Evolutionary conservation across 441 rosid genomes (phyloP), one percentile per base, ranked within the genome.

Genomic region (Adansonia grandidieri): DNA sequence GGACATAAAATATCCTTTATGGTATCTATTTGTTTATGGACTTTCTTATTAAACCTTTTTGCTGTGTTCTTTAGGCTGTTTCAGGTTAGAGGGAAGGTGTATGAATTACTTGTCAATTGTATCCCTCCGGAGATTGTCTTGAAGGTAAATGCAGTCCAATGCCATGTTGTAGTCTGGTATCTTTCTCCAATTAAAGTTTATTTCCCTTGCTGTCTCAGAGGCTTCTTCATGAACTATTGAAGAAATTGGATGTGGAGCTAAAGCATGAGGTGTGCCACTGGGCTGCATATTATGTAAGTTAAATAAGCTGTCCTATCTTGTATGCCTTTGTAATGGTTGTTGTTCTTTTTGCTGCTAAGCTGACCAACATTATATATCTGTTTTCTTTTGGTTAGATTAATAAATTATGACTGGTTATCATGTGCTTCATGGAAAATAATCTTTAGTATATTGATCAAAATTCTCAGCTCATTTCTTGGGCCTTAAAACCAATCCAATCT

Each of bases 181-280:
- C 37, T 68, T 42, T 53, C 56, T 64, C 6, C 9, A 1, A 56
- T 75, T 75, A 67, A 84, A 77, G 20, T 57, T 22, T 58, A 61
- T 24, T 75, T 75, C 48, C 57, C 5, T 76, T 80, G 9, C 69
- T 76, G 32, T 56, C 72, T 58, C 93, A 96, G 98, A 91, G 85
- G 78, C 88, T 94, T 77, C 91, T 91, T 64, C 85, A 86, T 79
- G 98, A 96, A 81, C 83, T 96, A 78, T 80, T 94, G 84, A 91
- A 86, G 90, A 92, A 89, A 86, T 84, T 94, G 69, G 99, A 96
- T 87, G 90, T 92, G 14, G 97, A 96, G 78, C 84, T 94, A 51
- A 96, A 96, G 89, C 99, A 91, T 77, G 98, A 96, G 88, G 86
- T 90, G 74, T 87, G 98, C 83, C 98, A 90, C 77, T 96, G 98